These are phyloP conservation scores for Chionographis japonica DNA, from an alignment of 106 monocot genomes.

Conservation along the genomic window DNA sequence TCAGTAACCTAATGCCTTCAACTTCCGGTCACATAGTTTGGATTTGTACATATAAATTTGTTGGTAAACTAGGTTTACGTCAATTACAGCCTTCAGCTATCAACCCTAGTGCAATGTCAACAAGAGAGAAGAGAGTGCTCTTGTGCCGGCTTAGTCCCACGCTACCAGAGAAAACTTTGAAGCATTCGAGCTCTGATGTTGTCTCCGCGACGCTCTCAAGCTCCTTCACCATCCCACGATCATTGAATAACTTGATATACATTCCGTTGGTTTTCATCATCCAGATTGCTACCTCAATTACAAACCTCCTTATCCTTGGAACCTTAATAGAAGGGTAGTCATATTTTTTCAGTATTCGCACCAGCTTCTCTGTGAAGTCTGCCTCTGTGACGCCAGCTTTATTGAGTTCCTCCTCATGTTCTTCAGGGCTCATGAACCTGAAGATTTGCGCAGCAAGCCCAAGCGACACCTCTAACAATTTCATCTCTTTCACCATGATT, in stretches of 20 bases:
- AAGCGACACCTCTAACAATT: conserved; percentile 50
- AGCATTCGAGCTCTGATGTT: conserved; percentile 78
- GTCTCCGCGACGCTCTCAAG: conserved; percentile 49
- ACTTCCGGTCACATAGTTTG: too few species aligned
- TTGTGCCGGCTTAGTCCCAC: conserved; percentile 46
- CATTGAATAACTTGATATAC: conserved; percentile 20
- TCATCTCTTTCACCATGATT: conserved; percentile 44
- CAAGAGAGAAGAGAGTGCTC: conserved; percentile 23
- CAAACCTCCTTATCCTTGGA: conserved; percentile 68
- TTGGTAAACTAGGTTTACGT: not conserved
- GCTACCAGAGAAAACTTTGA: conserved; percentile 61
- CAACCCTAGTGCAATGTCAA: conserved; percentile 37
- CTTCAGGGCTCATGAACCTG: conserved; percentile 33
- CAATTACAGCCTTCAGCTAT: conserved; percentile 4
- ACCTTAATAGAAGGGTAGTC: conserved; percentile 36
- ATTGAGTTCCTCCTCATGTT: conserved; percentile 20
- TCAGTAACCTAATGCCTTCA: too few species aligned
- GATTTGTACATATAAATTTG: too few species aligned
- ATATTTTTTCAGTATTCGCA: conserved; percentile 33
- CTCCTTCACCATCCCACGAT: conserved; percentile 24
- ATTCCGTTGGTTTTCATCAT: conserved; percentile 42
- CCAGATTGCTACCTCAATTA: conserved; percentile 53
- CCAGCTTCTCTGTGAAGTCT: conserved; percentile 22
- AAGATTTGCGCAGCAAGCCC: conserved; percentile 46
- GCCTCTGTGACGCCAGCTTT: conserved; percentile 22